A percentile compares a stretch with the other conserved stretches of the same genome.
Evolutionary conservation across 78 protist species (phyloP).

Genomic region (Guillardia theta): DNA sequence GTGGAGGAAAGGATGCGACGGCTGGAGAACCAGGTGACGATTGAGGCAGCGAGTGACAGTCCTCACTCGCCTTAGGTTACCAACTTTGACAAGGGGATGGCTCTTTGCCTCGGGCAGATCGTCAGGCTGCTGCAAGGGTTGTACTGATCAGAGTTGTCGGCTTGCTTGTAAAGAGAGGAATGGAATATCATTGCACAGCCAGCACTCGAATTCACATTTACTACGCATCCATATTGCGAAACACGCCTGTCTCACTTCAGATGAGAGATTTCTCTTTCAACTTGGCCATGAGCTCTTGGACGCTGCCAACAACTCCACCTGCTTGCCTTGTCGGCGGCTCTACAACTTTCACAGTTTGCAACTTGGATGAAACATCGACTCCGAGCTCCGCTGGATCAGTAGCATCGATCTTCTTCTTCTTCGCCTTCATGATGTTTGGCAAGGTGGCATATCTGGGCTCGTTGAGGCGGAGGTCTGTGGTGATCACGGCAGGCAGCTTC

Average conservation of each 20-base stretch:
- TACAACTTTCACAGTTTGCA: background rate
- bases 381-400: constrained; percentile 51
- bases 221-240: no score
- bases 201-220: no score
- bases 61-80: no score
- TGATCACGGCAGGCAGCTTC: constrained; percentile 89
- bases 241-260: no score
- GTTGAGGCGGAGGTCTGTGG: constrained; percentile 92
- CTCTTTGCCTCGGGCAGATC: background rate
- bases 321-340: constrained; percentile 7
- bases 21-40: background rate
- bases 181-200: no score
- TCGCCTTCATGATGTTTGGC: constrained; percentile 87
- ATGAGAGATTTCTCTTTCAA: background rate
- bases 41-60: no score
- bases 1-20: background rate
- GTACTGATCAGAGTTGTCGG: background rate
- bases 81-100: constrained; percentile 20
- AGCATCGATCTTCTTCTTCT: constrained; percentile 81
- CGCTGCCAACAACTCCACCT: background rate
- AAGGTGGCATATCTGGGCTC: constrained; percentile 95
- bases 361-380: background rate
- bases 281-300: background rate
- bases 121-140: background rate
- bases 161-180: no score